A percentile compares a stretch with the other conserved stretches of the same genome.
Conservation (phyloP, 208 protist species). For the Strigomonas galati region DNA sequence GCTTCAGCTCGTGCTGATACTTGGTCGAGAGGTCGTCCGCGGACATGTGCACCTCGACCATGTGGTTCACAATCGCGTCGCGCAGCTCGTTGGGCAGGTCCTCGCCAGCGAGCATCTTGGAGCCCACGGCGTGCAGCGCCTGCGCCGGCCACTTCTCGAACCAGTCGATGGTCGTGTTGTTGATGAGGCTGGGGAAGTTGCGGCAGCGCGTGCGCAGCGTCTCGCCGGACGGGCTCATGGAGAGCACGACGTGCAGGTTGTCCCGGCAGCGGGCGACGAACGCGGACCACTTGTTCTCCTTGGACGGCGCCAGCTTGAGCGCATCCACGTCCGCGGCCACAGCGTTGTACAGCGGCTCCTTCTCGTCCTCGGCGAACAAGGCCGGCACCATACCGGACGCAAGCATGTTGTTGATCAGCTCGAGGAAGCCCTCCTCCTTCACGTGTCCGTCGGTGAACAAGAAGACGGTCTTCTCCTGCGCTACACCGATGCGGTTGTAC, state of each 20-base stretch:
- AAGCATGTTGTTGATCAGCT: constrained; percentile 99
- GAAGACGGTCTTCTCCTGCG: constrained; percentile 94
- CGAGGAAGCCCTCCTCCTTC: constrained; percentile 97
- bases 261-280: constrained; percentile 98
- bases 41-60: constrained; percentile 95
- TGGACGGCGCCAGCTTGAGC: constrained; percentile 84
- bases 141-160: constrained; percentile 98
- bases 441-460: constrained; percentile 99
- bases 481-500: constrained; percentile 92
- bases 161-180: constrained; percentile 99
- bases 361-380: constrained; percentile 98
- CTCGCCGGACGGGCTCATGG: constrained; percentile 97
- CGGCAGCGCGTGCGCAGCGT: constrained; percentile 94
- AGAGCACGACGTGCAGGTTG: constrained; percentile 98
- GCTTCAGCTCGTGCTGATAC: constrained; percentile 93
- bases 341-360: constrained; percentile 92
- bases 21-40: constrained; percentile 82
- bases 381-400: constrained; percentile 98
- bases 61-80: constrained; percentile 91
- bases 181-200: constrained; percentile 98
- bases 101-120: constrained; percentile 82
- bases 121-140: constrained; percentile 94
- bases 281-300: constrained; percentile 96
- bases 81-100: constrained; percentile 88
- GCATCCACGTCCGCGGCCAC: constrained; percentile 90